These are phyloP conservation scores for Penicillium sp. DNA, from an alignment of 2,329 filamentous ascomycete species.

Conservation along the genomic window DNA sequence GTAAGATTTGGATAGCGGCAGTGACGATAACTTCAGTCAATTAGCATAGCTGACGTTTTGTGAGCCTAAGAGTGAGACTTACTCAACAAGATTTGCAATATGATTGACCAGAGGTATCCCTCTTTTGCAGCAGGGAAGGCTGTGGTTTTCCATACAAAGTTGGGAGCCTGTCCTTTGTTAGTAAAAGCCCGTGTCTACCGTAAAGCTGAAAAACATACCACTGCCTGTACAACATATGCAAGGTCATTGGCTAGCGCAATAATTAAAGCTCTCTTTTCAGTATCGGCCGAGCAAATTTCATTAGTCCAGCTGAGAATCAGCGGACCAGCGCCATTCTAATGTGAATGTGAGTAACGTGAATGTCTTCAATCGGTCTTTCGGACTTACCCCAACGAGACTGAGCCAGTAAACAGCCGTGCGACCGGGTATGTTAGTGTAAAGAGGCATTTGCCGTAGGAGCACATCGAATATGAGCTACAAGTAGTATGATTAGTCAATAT, in stretches of 20 bases:
- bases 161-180: constrained; percentile 27
- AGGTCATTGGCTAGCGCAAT: constrained; percentile 35
- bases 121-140: constrained; percentile 39
- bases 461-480: constrained; percentile 32
- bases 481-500: neutral
- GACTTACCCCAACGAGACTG: constrained; percentile 35
- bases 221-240: constrained; percentile 35
- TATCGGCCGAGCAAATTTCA: constrained; percentile 34
- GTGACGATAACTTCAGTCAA: neutral
- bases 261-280: constrained; percentile 34
- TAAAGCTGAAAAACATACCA: constrained; percentile 18
- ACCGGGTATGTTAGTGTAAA: constrained; percentile 38
- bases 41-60: neutral
- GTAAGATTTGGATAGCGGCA: neutral
- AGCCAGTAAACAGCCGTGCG: constrained; percentile 43
- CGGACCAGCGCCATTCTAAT: constrained; percentile 36
- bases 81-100: constrained; percentile 37
- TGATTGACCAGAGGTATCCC: constrained; percentile 40
- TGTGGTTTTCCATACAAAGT: constrained; percentile 46
- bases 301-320: constrained; percentile 42
- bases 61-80: constrained; percentile 9
- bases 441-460: constrained; percentile 37
- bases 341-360: neutral
- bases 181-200: neutral
- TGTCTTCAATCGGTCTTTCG: neutral